Percentiles rank a stretch among this genome's conserved stretches.
These are phyloP conservation scores for Hypoxylon subgilvum DNA, from an alignment of 495 filamentous ascomycete species.

Conservation along the genomic window DNA sequence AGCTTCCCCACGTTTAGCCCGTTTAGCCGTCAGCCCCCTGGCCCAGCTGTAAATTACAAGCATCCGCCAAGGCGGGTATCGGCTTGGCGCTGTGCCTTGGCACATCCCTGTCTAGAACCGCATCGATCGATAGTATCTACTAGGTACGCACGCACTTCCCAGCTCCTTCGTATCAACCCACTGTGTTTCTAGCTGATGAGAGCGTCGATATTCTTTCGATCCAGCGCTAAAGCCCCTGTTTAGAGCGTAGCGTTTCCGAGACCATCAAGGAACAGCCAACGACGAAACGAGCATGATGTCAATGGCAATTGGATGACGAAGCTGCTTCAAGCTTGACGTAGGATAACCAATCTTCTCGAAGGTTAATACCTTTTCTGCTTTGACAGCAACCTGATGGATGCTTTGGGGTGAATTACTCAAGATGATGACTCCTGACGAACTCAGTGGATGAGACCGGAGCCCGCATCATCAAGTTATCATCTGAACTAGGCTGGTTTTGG, in stretches of 20 bases:
- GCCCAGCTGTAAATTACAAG: slow-evolving; percentile 30
- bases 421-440: slow-evolving; percentile 9
- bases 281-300: slow-evolving; percentile 29
- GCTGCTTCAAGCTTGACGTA: neutral
- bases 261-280: neutral
- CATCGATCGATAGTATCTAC: no score
- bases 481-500: slow-evolving; percentile 7
- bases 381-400: neutral
- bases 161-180: slow-evolving; percentile 21
- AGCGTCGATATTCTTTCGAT: slow-evolving; percentile 9
- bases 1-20: slow-evolving; percentile 30
- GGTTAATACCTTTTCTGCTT: neutral
- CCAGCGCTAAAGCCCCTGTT: slow-evolving; percentile 11
- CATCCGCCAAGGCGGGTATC: slow-evolving; percentile 41
- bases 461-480: neutral
- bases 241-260: neutral
- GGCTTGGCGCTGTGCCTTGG: slow-evolving; percentile 34
- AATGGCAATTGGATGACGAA: slow-evolving; percentile 23
- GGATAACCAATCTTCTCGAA: neutral
- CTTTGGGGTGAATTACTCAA: neutral
- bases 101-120: slow-evolving; percentile 17
- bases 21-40: slow-evolving; percentile 2
- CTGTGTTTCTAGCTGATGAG: slow-evolving; percentile 1
- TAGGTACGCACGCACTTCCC: slow-evolving; percentile 3
- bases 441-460: slow-evolving; percentile 18